Percentiles rank a stretch among this genome's conserved stretches.
phyloP scores from a whole-genome alignment of 2,329 filamentous ascomycete species.

The Monilinia laxa region DNA sequence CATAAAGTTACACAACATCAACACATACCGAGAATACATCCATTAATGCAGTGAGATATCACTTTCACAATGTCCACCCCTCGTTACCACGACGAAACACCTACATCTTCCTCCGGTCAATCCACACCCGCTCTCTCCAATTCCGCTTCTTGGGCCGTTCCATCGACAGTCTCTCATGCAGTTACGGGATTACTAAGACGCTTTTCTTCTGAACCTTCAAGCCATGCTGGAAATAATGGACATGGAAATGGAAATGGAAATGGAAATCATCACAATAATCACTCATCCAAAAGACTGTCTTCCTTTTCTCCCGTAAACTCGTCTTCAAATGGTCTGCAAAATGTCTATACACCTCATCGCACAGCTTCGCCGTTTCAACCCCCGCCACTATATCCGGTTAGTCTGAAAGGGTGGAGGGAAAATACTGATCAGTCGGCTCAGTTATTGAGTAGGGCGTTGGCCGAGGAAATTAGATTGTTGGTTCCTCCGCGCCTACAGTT shows the following conservation, averaged over 20 bases:
- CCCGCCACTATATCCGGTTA: conserved; percentile 80
- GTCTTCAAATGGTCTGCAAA: conserved; percentile 30
- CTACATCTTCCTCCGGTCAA: conserved; percentile 30
- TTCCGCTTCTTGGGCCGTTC: conserved; percentile 45
- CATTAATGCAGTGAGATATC: conserved; percentile 10
- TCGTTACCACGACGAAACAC: conserved; percentile 25
- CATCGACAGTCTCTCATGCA: conserved; percentile 51
- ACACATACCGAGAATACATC: neutral
- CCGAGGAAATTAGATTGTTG: conserved; percentile 90
- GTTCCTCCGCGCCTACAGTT: conserved; percentile 85
- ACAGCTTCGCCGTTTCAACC: conserved; percentile 79
- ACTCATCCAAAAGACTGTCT: conserved; percentile 15
- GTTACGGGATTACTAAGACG: conserved; percentile 67
- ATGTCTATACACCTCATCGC: conserved; percentile 45
- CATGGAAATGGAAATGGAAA: conserved; percentile 30
- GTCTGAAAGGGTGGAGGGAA: conserved; percentile 63
- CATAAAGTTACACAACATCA: neutral
- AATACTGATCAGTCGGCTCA: conserved; percentile 60
- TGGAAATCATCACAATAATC: conserved; percentile 30
- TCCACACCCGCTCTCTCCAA: conserved; percentile 43
- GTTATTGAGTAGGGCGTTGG: conserved; percentile 70
- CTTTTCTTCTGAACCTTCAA: conserved; percentile 53
- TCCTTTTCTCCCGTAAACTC: neutral
- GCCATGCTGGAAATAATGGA: conserved; percentile 12
- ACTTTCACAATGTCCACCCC: conserved; percentile 14